Conservation (phyloP, 192 early-diverging fungal species). For the Polychytrium aggregatum region DNA sequence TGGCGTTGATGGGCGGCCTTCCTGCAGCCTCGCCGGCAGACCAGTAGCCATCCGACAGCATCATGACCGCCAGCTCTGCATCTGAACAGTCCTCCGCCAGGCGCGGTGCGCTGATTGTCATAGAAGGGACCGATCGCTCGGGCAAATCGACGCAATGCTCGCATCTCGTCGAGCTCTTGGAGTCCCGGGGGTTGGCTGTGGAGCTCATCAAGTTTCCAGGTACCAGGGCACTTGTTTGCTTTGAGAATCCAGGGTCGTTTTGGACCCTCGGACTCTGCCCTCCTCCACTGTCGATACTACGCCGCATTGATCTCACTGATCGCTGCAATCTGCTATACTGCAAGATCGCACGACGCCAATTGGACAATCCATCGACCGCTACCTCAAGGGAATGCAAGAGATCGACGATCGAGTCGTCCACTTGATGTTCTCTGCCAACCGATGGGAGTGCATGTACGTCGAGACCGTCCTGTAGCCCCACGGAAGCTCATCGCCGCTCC, state of each 20-base stretch:
- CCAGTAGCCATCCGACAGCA: no score
- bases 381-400: conserved; percentile 57
- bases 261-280: background rate
- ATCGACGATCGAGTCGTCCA: conserved; percentile 80
- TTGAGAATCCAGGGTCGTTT: background rate
- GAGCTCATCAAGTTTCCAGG: conserved; percentile 63
- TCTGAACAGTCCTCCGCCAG: no score
- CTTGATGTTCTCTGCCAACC: conserved; percentile 89
- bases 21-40: no score
- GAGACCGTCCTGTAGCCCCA: background rate
- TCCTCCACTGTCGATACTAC: background rate
- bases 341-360: conserved; percentile 78
- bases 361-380: conserved; percentile 81
- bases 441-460: conserved; percentile 82
- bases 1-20: no score
- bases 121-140: conserved; percentile 83
- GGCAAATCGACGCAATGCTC: conserved; percentile 87
- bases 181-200: conserved; percentile 24
- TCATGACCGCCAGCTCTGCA: no score
- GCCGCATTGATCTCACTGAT: background rate
- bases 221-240: background rate
- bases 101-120: conserved; percentile 77
- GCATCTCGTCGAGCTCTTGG: conserved; percentile 48
- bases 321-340: background rate
- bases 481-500: background rate